Base-by-base conservation (phyloP, 345 rosid species). In the Hibiscus syriacus region DNA sequence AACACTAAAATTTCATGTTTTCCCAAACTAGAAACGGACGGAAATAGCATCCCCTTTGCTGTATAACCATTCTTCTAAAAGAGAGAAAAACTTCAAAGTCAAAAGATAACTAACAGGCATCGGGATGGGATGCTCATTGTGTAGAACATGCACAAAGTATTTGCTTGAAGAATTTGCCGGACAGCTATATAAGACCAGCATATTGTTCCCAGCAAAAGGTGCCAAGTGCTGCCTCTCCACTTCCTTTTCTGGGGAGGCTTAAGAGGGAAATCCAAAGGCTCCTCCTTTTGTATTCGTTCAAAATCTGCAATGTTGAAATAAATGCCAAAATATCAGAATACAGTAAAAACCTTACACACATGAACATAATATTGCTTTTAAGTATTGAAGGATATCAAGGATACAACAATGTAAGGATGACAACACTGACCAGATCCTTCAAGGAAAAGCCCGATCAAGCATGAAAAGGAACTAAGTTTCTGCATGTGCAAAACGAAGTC, bases 401-500 rank as follows among this genome's bases (percentile, higher is more conserved):
- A 72, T 22, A 50, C 39, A 66, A 58, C 22, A 14, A 49, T 32
- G 38, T 7, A 66, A 25, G 14, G 48, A 2, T 3, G 0, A 64
- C 64, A 68, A 48, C 69, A 78, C 86, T 80, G 48, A 89, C 99
- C 98, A 65, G 96, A 78, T 77, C 78, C 87, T 72, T 87, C 85
- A 46, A 94, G 97, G 81, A 91, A 94, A 67, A 89, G 97, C 36
- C 99, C 99, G 66, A 94, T 96, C 66, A 89, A 85, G 78, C 99
- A 94, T 66, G 97, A 70, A 94, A 94, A 4, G 98, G 98, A 72
- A 94, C 87, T 71, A 94, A 25, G 99, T 94, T 79, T 94, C 98
- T 0, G 96, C 99, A 85, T 94, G 99, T 3, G 99, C 99, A 80
- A 94, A 89, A 25, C 92, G 85, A 78, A 91, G 87, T 76, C 98